Evolutionary conservation across 225 moss, liverwort and hornwort species (phyloP), one percentile per base, ranked within the genome.

Genomic region (Rhytidiadelphus loreus): DNA sequence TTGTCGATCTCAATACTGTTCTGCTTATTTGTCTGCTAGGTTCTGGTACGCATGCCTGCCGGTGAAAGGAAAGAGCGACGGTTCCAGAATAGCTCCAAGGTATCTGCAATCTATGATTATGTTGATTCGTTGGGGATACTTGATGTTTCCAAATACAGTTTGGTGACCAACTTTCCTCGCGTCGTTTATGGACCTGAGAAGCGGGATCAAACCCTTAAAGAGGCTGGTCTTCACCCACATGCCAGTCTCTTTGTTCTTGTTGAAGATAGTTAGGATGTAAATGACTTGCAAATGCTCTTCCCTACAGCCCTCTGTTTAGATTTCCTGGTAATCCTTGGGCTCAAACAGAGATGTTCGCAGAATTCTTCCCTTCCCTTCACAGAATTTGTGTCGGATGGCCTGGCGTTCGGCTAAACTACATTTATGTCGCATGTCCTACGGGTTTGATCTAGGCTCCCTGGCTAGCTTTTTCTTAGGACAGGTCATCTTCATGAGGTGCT

Each of bases 11-110:
- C 55, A 86, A n/a, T 59, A 64, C 26, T 68, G 35, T 41, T 79
- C 46, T 90, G 62, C 60, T 76, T 41, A 20, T 89, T 80, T 87
- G 18, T 79, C 35, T 84, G 79, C 88, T 90, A 98, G 98, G 98
- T 98, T 71, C 89, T 97, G 77, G 93, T 98, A 72, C 96, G 98
- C 84, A 91, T 98, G 94, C 98, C 98, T 29, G 95, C 94, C 37
- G 98, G 98, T 55, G 97, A 96, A 85, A 93, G 98, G 50, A 98
- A 97, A 91, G 98, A 96, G 87, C 94, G 98, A 79, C 94, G 98
- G 81, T 98, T 98, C 87, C 92, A 91, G 84, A 93, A 91, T 66
- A 88, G 93, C 85, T 90, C 94, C 43, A 88, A 87, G 63, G 95
- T 98, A 12, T 96, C 94, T 69, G 95, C 97, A 87, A 89, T 98